Evolutionary conservation across 2,329 filamentous ascomycete species (phyloP).

Genomic region (Xylariaceae sp.): DNA sequence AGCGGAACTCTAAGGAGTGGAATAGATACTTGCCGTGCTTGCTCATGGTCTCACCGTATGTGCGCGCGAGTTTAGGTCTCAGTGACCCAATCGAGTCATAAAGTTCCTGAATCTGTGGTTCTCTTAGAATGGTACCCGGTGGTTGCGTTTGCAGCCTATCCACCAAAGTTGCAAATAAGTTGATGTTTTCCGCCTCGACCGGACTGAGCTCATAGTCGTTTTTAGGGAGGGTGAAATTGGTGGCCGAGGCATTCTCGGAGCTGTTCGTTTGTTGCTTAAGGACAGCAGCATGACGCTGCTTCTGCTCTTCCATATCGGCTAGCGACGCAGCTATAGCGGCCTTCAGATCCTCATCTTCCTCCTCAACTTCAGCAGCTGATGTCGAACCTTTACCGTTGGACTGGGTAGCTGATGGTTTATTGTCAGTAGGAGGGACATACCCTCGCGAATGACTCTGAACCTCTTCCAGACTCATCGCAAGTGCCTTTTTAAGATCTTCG

Average conservation of each 20-base stretch:
- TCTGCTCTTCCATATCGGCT: conserved; percentile 97
- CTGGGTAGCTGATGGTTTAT: conserved; percentile 40
- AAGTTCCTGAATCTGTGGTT: conserved; percentile 96
- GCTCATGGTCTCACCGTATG: conserved; percentile 99
- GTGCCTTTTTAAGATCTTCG: conserved; percentile 88
- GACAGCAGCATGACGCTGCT: conserved; percentile 83
- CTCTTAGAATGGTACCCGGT: conserved; percentile 91
- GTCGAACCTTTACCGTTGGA: conserved; percentile 45
- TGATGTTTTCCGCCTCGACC: conserved; percentile 96
- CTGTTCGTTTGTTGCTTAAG: conserved; percentile 79
- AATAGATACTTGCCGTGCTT: conserved; percentile 78
- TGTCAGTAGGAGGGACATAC: conserved; percentile 68
- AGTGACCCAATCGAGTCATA: conserved; percentile 97
- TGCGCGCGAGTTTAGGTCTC: conserved; percentile 90
- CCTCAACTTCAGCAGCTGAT: conserved; percentile 76
- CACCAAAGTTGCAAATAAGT: conserved; percentile 91
- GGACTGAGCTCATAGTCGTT: conserved; percentile 94
- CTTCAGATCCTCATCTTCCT: conserved; percentile 90
- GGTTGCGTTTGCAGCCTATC: conserved; percentile 95
- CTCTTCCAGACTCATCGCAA: conserved; percentile 97
- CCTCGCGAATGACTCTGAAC: conserved; percentile 77
- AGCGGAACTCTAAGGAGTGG: not conserved
- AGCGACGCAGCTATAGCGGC: conserved; percentile 94
- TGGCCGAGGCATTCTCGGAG: conserved; percentile 54
- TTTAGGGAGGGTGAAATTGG: conserved; percentile 72